Evolutionary conservation across 805 yeast genomes (phyloP).

Genomic region (Ogataea methanolica): DNA sequence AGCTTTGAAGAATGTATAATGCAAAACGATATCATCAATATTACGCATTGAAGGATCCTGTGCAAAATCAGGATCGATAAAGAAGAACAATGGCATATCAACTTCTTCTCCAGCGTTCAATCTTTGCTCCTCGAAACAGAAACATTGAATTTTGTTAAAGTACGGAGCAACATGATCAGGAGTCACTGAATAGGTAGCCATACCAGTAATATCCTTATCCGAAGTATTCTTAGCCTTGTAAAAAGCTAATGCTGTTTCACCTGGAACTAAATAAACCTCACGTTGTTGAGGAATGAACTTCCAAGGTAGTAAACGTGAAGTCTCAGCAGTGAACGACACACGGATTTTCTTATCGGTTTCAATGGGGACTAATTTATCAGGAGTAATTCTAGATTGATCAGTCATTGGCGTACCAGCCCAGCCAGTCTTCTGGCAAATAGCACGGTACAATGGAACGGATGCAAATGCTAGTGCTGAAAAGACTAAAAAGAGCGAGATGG

Average conservation of each 20-base stretch:
- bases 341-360: slow-evolving; percentile 77
- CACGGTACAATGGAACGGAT: slow-evolving; percentile 89
- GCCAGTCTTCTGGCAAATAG: slow-evolving; percentile 90
- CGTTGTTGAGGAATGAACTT: slow-evolving; percentile 89
- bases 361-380: slow-evolving; percentile 84
- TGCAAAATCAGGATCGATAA: slow-evolving; percentile 93
- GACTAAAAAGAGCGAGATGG: slow-evolving; percentile 61
- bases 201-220: slow-evolving; percentile 89
- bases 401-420: slow-evolving; percentile 96
- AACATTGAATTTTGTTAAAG: slow-evolving; percentile 95
- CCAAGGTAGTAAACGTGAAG: slow-evolving; percentile 91
- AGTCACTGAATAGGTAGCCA: slow-evolving; percentile 96
- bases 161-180: slow-evolving; percentile 97
- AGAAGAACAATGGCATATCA: slow-evolving; percentile 98
- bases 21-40: slow-evolving; percentile 83
- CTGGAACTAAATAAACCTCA: slow-evolving; percentile 89
- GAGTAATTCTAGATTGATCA: slow-evolving; percentile 71
- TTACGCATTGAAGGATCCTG: slow-evolving; percentile 90
- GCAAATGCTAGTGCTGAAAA: slow-evolving; percentile 80
- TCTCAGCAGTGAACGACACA: slow-evolving; percentile 88
- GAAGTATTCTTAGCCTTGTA: slow-evolving; percentile 86
- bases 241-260: slow-evolving; percentile 96
- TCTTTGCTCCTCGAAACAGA: slow-evolving; percentile 96
- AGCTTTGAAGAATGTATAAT: slow-evolving; percentile 85
- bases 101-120: slow-evolving; percentile 94